These are phyloP conservation scores for Myxozyma kluyveri DNA, from an alignment of 805 yeast species.

Conservation along the genomic window DNA sequence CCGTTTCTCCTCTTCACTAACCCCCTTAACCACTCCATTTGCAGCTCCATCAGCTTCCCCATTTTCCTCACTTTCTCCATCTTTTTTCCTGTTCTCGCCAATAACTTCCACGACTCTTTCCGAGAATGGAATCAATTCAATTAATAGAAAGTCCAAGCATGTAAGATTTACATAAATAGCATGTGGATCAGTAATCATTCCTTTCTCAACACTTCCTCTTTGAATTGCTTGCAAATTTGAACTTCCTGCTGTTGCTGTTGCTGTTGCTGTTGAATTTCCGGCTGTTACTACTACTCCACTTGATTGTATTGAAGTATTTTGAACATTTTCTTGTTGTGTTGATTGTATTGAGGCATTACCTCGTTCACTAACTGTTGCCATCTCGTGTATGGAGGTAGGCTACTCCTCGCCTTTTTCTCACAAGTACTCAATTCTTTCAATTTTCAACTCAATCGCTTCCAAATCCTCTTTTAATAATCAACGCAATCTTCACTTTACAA, in stretches of 20 bases:
- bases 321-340: no score
- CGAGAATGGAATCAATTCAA: conserved; percentile 74
- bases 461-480: no score
- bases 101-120: conserved; percentile 57
- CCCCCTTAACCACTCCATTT: conserved; percentile 9
- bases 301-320: no score
- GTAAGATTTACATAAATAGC: conserved; percentile 48
- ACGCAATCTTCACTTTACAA: no score
- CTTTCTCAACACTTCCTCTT: background rate
- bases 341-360: no score
- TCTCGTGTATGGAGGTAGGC: no score
- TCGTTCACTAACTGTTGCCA: no score
- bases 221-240: background rate
- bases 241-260: background rate
- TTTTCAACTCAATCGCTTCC: no score
- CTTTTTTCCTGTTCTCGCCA: conserved; percentile 11
- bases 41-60: background rate
- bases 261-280: background rate
- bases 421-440: no score
- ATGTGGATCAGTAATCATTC: conserved; percentile 29
- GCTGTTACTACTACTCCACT: no score
- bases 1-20: conserved; percentile 37
- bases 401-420: no score
- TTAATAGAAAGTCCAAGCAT: conserved; percentile 62
- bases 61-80: background rate